These are phyloP conservation scores for Syzygium oleosum DNA, from an alignment of 345 rosid genomes.

Conservation along the genomic window DNA sequence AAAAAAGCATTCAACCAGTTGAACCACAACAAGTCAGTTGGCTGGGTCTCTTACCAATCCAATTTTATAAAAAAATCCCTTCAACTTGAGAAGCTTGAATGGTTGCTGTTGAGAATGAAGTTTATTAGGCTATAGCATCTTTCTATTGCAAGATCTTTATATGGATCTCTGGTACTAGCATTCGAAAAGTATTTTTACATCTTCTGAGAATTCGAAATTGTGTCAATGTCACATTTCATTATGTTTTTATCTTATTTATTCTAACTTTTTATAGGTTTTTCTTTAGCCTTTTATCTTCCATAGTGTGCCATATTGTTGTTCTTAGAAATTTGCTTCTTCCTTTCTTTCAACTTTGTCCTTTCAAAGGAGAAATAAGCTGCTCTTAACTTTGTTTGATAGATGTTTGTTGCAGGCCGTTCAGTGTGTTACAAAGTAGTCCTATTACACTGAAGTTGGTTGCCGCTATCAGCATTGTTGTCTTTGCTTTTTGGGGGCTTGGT, in stretches of 20 bases:
- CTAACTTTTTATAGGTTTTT: background rate
- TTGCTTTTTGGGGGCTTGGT: conserved; percentile 78
- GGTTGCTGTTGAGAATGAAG: background rate
- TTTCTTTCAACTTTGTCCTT: background rate
- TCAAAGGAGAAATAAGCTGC: background rate
- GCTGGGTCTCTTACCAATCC: background rate
- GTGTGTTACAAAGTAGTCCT: conserved; percentile 37
- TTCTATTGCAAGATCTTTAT: background rate
- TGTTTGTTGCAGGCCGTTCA: conserved; percentile 40
- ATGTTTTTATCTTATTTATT: background rate
- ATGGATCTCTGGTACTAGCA: background rate
- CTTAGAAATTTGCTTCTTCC: background rate
- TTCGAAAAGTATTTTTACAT: background rate
- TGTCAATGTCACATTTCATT: background rate
- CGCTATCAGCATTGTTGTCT: conserved; percentile 55
- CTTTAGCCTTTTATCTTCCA: background rate
- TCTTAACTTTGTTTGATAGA: background rate
- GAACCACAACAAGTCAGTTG: background rate
- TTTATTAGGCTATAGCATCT: background rate
- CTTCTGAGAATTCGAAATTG: background rate
- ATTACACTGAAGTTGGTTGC: conserved; percentile 47
- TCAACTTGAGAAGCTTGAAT: background rate
- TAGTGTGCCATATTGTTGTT: background rate
- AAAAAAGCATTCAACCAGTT: background rate
- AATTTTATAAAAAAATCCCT: background rate